These are phyloP conservation scores for Leccinum variicolor DNA, from an alignment of 768 basidiomycete species.

Conservation along the genomic window DNA sequence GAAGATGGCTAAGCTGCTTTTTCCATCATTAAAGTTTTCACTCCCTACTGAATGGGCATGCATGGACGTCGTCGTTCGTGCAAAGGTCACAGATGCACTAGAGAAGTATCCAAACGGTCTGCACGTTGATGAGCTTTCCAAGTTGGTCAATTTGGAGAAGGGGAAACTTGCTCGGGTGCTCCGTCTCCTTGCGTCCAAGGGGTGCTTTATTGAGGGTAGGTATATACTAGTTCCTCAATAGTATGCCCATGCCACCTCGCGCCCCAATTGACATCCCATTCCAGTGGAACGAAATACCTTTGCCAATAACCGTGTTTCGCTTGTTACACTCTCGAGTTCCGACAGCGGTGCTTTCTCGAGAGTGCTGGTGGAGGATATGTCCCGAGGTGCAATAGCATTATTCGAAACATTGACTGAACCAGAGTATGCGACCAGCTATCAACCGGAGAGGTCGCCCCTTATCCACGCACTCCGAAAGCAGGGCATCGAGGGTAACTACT, in stretches of 20 bases:
- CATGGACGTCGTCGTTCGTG: slow-evolving; percentile 13
- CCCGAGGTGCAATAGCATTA: slow-evolving; percentile 13
- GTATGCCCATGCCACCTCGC: not conserved
- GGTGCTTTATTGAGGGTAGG: slow-evolving; percentile 31
- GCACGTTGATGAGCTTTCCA: not conserved
- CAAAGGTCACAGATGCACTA: not conserved
- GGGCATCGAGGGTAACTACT: slow-evolving; percentile 14
- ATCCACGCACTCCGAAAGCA: slow-evolving; percentile 16
- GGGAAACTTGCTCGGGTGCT: slow-evolving; percentile 19
- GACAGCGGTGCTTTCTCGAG: slow-evolving; percentile 6
- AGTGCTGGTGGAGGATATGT: slow-evolving; percentile 7
- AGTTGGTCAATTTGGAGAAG: not conserved
- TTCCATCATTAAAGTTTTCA: slow-evolving; percentile 7
- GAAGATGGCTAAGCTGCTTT: not conserved
- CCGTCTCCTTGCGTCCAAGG: slow-evolving; percentile 29
- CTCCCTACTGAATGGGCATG: slow-evolving; percentile 28
- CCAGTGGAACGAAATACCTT: slow-evolving; percentile 12
- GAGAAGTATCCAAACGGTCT: not conserved
- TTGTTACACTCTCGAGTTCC: slow-evolving; percentile 19
- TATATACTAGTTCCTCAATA: not conserved
- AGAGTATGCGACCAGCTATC: slow-evolving; percentile 21
- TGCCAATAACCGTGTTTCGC: slow-evolving; percentile 32
- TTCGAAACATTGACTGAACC: slow-evolving; percentile 26
- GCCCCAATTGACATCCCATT: not conserved
- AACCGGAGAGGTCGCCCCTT: slow-evolving; percentile 20